These are phyloP conservation scores for Eragrostis nindensis DNA, from an alignment of 176 grass and related monocot genomes.

Conservation along the genomic window DNA sequence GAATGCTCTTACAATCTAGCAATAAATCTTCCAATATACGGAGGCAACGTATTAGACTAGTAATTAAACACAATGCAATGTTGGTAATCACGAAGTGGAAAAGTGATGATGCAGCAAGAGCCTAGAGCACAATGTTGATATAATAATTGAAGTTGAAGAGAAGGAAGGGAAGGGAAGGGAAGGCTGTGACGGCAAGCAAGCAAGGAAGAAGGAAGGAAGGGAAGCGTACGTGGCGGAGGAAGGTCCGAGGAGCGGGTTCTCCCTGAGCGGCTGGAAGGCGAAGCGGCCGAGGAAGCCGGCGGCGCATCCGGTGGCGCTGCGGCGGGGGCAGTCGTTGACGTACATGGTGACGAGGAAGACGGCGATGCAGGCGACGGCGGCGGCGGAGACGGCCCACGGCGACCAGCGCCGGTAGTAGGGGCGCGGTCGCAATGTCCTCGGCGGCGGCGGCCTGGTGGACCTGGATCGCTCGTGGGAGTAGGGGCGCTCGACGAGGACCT, in stretches of 20 bases:
- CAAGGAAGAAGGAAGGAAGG: not conserved
- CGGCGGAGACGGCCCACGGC: conserved; percentile 67
- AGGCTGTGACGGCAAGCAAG: not conserved
- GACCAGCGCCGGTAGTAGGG: conserved; percentile 62
- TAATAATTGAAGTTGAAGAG: too few species aligned
- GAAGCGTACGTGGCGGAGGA: conserved; percentile 79
- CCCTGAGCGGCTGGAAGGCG: conserved; percentile 80
- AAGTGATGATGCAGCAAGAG: too few species aligned
- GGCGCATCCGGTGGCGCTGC: conserved; percentile 45
- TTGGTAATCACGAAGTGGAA: too few species aligned
- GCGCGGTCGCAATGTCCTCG: conserved; percentile 38
- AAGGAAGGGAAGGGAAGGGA: too few species aligned
- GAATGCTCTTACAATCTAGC: too few species aligned
- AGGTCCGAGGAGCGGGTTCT: conserved; percentile 90
- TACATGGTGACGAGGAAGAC: conserved; percentile 79
- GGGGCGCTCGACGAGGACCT: conserved; percentile 43
- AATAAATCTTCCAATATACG: too few species aligned
- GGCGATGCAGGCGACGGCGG: conserved; percentile 51
- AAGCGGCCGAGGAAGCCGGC: conserved; percentile 69
- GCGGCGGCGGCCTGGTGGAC: too few species aligned
- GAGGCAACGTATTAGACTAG: too few species aligned
- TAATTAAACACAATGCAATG: too few species aligned
- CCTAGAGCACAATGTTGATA: too few species aligned
- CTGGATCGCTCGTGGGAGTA: conserved; percentile 1
- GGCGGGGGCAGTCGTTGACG: conserved; percentile 78